Base-by-base conservation (phyloP, 208 protist species). In the Leishmania gerbilli region DNA sequence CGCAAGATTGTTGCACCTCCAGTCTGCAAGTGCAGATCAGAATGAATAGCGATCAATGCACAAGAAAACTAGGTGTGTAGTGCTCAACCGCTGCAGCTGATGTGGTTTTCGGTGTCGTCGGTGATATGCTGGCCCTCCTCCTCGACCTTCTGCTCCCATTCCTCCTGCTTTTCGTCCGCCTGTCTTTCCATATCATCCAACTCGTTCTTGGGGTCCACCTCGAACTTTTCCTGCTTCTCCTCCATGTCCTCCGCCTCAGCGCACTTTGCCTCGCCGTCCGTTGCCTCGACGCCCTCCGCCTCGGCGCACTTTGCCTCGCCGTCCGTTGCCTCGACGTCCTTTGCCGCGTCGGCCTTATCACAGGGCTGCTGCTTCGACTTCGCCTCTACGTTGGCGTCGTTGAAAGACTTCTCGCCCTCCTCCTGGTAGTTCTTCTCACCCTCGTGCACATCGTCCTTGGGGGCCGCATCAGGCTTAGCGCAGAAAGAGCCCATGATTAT, bases 371-470 rank as follows among this genome's bases (percentile, higher is more conserved):
- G 1, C 71, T 56, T 3, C 45, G 34, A 34, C 27, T 0, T 17
- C 2, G 47, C 71, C 45, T 34, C 27, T 34, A 34, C 45, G 3
- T 56, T 56, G 71, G n/a, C 27, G 21, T 55, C 27, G 7, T 58
- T 11, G 24, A 40, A 6, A 13, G 67, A 31, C 47, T 83, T 11
- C 9, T 81, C 60, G 47, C 42, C 8, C 47, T 75, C 74, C 21
- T 51, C 58, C 24, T 84, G 62, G 31, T 55, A 8, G 6, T 84
- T 64, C 40, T 79, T 19, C 60, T 80, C 40, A 2, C n/a, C 69
- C 42, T 74, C 24, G 9, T 84, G 65, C 58, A 47, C 62, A 9
- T 80, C 71, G 8, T 78, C 81, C 76, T 81, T 77, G 51, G 60
- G 47, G 9, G 67, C 53, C 11, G 64, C 31, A 68, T 84, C 49